These are phyloP conservation scores for Aeschynomene evenia DNA, from an alignment of 306 rosid genomes.

Conservation along the genomic window DNA sequence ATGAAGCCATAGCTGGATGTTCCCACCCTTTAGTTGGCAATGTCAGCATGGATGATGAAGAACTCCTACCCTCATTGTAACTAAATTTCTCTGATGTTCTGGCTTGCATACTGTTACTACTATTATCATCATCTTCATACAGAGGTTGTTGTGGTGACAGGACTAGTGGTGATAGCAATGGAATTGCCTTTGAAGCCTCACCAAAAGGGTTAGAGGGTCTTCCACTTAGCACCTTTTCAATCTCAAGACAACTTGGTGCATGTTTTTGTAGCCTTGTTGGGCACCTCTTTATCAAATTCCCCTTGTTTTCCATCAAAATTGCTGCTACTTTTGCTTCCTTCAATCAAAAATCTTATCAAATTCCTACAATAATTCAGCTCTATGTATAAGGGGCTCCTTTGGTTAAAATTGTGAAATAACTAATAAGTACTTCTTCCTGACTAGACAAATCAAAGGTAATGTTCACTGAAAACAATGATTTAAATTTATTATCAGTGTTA, in stretches of 20 bases:
- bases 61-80: not conserved
- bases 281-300: not conserved
- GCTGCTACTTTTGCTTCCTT: not conserved
- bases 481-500: not conserved
- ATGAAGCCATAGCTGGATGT: slow-evolving; percentile 54
- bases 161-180: slow-evolving; percentile 65
- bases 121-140: slow-evolving; percentile 22
- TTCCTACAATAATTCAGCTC: not conserved
- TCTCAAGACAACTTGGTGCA: slow-evolving; percentile 63
- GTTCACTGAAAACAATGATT: not conserved
- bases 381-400: too few relatives aligned
- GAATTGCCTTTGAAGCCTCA: slow-evolving; percentile 56
- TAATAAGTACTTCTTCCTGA: not conserved
- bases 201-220: slow-evolving; percentile 25
- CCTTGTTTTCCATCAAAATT: slow-evolving; percentile 32
- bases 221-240: slow-evolving; percentile 31
- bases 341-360: not conserved
- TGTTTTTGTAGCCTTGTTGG: slow-evolving; percentile 64
- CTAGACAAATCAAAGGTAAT: not conserved
- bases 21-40: slow-evolving; percentile 47
- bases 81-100: not conserved
- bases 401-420: too few relatives aligned
- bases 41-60: not conserved
- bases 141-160: slow-evolving; percentile 47
- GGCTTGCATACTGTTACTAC: not conserved